Conservation (phyloP, 169 alveolate genomes). For the Babesia gibsoni region DNA sequence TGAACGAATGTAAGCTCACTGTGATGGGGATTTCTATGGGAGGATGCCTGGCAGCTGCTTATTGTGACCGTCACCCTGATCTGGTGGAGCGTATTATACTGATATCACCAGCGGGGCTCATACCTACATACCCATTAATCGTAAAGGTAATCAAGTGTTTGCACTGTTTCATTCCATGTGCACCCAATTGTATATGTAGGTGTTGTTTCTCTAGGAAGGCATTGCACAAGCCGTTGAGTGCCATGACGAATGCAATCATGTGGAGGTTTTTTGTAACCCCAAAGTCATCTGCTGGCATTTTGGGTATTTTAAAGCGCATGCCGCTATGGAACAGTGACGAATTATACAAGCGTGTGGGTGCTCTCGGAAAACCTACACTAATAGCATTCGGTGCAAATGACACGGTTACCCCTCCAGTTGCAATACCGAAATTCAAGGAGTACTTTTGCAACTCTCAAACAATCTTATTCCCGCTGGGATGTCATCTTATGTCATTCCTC, state of each 20-base stretch:
- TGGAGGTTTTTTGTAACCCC: constrained; percentile 74
- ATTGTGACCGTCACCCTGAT: constrained; percentile 69
- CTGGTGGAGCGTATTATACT: constrained; percentile 69
- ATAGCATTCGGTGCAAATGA: constrained; percentile 54
- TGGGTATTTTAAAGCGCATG: constrained; percentile 72
- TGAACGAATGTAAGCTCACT: constrained; percentile 54
- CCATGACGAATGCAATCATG: constrained; percentile 56
- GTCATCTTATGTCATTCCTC: constrained; percentile 46
- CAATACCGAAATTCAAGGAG: constrained; percentile 16
- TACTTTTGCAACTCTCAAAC: constrained; percentile 52
- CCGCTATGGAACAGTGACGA: constrained; percentile 74
- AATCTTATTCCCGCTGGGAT: constrained; percentile 48
- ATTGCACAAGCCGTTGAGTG: not conserved
- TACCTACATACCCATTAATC: constrained; percentile 63
- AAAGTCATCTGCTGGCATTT: constrained; percentile 56
- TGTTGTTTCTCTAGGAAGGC: constrained; percentile 36
- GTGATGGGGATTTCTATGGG: constrained; percentile 80
- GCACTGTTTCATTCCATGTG: constrained; percentile 67
- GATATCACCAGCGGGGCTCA: constrained; percentile 77
- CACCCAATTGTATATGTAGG: constrained; percentile 25
- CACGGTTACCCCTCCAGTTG: constrained; percentile 50
- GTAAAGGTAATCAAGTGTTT: constrained; percentile 48
- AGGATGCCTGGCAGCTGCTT: constrained; percentile 70
- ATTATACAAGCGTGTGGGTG: constrained; percentile 68
- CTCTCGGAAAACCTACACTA: constrained; percentile 48